Conservation (phyloP, 305 asterid species). For the Fraxinus sp. region DNA sequence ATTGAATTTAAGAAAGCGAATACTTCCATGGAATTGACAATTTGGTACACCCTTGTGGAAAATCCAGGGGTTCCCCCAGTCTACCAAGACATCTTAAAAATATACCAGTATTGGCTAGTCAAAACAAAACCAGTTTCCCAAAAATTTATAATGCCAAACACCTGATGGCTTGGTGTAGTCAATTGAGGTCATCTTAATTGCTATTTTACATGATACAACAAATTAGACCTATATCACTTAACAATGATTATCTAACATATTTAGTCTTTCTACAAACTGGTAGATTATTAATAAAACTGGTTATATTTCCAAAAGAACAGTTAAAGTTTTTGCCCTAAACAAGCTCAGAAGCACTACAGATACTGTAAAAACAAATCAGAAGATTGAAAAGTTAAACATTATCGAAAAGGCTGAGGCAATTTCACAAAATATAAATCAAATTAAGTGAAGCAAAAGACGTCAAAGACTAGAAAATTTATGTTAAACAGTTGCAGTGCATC, state of each 20-base stretch:
- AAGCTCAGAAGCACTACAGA: neutral
- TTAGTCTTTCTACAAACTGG: neutral
- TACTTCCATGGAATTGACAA: neutral
- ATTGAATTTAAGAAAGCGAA: neutral
- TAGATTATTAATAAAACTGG: neutral
- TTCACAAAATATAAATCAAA: slow-evolving; percentile 2
- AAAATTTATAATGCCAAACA: neutral
- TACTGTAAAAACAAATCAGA: neutral
- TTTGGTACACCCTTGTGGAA: neutral
- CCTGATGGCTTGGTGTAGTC: neutral
- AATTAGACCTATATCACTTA: neutral
- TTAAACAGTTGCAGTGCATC: slow-evolving; percentile 1
- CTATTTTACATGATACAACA: neutral
- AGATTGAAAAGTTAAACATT: slow-evolving; percentile 6
- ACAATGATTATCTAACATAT: neutral
- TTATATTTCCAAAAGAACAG: neutral
- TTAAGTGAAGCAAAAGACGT: slow-evolving; percentile 13
- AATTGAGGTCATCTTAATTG: neutral
- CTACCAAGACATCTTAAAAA: neutral
- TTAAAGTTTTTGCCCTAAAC: neutral
- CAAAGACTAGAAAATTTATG: neutral
- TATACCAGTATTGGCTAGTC: neutral
- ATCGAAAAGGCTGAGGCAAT: neutral
- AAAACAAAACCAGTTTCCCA: neutral
- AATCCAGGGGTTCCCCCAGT: neutral